Percentiles rank a stretch among this genome's conserved stretches.
These are phyloP conservation scores for Phytophthora pinifolia DNA, from an alignment of 352 stramenopile species.

Conservation along the genomic window DNA sequence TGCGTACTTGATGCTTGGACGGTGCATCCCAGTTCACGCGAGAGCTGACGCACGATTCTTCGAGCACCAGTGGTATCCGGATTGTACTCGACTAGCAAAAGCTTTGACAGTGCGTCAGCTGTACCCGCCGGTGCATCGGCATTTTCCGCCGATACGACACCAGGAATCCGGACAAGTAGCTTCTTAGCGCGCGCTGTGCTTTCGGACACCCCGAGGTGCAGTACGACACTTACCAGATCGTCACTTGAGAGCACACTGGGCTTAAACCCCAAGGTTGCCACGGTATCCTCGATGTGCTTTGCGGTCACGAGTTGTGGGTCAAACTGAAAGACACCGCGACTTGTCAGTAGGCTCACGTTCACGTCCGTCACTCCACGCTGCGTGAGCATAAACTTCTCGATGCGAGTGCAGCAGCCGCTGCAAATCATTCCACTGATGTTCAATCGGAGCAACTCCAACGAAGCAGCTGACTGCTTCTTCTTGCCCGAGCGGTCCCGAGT, in stretches of 20 bases:
- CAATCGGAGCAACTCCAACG: slow-evolving; percentile 43
- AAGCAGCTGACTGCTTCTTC: slow-evolving; percentile 7
- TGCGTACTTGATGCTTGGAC: slow-evolving; percentile 55
- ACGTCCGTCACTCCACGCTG: slow-evolving; percentile 59
- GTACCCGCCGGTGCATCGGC: slow-evolving; percentile 22
- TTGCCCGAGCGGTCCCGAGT: slow-evolving; percentile 9
- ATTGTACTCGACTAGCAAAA: slow-evolving; percentile 50
- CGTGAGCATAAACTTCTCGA: slow-evolving; percentile 65
- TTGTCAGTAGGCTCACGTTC: slow-evolving; percentile 69
- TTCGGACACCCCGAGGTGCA: slow-evolving; percentile 42
- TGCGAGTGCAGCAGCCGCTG: slow-evolving; percentile 84
- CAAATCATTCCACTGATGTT: slow-evolving; percentile 87
- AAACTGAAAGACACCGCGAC: slow-evolving; percentile 50
- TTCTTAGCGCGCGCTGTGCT: slow-evolving; percentile 21
- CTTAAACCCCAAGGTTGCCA: slow-evolving; percentile 72
- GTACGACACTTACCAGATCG: slow-evolving; percentile 49
- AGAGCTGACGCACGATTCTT: slow-evolving; percentile 41
- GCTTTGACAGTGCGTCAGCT: slow-evolving; percentile 14
- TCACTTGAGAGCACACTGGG: slow-evolving; percentile 52
- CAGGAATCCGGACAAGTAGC: slow-evolving; percentile 33
- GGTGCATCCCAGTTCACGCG: slow-evolving; percentile 38
- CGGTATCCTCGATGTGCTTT: slow-evolving; percentile 60
- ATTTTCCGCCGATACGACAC: slow-evolving; percentile 32
- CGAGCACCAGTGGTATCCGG: slow-evolving; percentile 39
- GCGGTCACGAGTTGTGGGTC: slow-evolving; percentile 49